phyloP scores from a whole-genome alignment of 2,329 filamentous ascomycete species.

The Sporothrix pallida region DNA sequence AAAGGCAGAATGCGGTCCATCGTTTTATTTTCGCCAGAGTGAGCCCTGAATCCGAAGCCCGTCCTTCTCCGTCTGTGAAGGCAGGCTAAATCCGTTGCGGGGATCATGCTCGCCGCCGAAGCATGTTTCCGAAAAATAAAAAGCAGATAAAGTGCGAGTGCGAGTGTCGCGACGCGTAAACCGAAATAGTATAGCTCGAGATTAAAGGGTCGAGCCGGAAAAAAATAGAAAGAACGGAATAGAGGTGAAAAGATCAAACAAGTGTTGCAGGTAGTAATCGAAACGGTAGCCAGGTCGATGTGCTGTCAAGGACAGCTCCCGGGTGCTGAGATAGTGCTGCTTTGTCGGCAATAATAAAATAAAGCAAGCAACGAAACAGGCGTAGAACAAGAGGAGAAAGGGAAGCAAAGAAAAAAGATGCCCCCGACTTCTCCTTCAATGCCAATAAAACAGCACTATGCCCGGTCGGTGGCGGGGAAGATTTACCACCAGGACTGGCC shows the following conservation, averaged over 20 bases:
- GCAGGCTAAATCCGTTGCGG: constrained; percentile 39
- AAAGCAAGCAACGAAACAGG: constrained; percentile 36
- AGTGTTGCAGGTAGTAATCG: constrained; percentile 12
- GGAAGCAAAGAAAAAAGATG: background rate
- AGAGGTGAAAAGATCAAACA: constrained; percentile 37
- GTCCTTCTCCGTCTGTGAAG: constrained; percentile 43
- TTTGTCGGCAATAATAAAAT: background rate
- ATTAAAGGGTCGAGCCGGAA: constrained; percentile 12
- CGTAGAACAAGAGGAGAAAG: constrained; percentile 1
- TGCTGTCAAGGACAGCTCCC: background rate
- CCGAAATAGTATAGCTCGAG: constrained; percentile 32
- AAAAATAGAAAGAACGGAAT: constrained; percentile 36
- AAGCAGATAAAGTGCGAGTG: constrained; percentile 35
- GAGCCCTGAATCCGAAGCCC: constrained; percentile 47
- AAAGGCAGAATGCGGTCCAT: constrained; percentile 46
- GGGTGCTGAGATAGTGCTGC: constrained; percentile 9
- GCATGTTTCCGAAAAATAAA: constrained; percentile 41
- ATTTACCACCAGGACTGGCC: constrained; percentile 72
- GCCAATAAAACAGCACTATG: constrained; percentile 22
- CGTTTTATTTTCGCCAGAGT: constrained; percentile 42
- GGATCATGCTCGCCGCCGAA: constrained; percentile 49
- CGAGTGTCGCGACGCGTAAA: constrained; percentile 22
- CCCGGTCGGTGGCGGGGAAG: background rate
- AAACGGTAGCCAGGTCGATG: background rate
- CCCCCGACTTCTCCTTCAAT: background rate